Evolutionary conservation across 352 stramenopile species (phyloP).

Genomic region (Phytophthora ohioensis): DNA sequence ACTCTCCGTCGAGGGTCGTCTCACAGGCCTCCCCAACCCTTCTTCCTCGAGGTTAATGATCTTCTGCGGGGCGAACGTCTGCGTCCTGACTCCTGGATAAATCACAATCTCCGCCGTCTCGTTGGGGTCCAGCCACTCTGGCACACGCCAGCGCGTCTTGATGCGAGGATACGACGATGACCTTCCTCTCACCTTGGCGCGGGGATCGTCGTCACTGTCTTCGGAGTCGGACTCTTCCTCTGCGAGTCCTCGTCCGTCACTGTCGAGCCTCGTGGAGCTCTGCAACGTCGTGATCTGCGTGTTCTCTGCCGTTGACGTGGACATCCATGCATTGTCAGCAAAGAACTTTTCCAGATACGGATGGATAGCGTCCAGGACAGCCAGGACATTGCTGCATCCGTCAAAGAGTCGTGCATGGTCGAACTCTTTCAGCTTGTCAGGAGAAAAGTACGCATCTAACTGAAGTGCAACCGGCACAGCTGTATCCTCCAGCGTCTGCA

Average conservation of each 20-base stretch:
- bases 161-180: slow-evolving; percentile 38
- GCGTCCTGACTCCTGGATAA: slow-evolving; percentile 56
- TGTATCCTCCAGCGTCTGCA: slow-evolving; percentile 32
- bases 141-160: slow-evolving; percentile 46
- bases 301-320: slow-evolving; percentile 33
- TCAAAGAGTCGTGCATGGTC: slow-evolving; percentile 65
- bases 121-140: slow-evolving; percentile 55
- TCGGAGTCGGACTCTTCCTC: slow-evolving; percentile 54
- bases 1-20: slow-evolving; percentile 35
- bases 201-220: slow-evolving; percentile 37
- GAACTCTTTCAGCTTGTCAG: slow-evolving; percentile 53
- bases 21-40: neutral
- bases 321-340: slow-evolving; percentile 45
- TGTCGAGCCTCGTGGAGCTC: slow-evolving; percentile 43
- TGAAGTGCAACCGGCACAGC: slow-evolving; percentile 53
- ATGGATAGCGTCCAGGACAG: slow-evolving; percentile 69
- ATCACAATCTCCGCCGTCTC: slow-evolving; percentile 61
- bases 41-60: slow-evolving; percentile 63
- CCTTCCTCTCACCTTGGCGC: slow-evolving; percentile 21
- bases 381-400: slow-evolving; percentile 64
- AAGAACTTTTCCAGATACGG: slow-evolving; percentile 68
- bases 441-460: slow-evolving; percentile 59
- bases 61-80: slow-evolving; percentile 64
- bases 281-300: slow-evolving; percentile 52
- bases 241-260: slow-evolving; percentile 35